A percentile compares a stretch with the other conserved stretches of the same genome.
Evolutionary conservation across 257 asterid species (phyloP).

Genomic region (Fraxinus excelsior): DNA sequence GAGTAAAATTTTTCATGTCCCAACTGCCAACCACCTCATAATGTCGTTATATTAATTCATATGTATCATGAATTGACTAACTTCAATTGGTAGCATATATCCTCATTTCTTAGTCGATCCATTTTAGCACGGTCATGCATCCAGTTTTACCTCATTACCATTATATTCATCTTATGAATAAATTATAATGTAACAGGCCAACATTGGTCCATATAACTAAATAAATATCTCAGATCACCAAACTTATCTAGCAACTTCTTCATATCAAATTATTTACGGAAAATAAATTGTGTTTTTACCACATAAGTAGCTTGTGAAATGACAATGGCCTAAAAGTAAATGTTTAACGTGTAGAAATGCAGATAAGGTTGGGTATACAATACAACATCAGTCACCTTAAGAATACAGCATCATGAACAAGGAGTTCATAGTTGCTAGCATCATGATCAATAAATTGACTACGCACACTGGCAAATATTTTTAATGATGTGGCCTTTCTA

Average conservation of each 20-base stretch:
- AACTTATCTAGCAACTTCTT: background rate
- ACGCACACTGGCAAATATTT: background rate
- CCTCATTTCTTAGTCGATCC: background rate
- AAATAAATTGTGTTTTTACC: background rate
- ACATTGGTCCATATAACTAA: background rate
- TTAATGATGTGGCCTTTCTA: background rate
- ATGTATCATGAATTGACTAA: too few species aligned
- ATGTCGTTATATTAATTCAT: too few species aligned
- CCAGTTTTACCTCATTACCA: background rate
- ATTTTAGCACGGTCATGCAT: background rate
- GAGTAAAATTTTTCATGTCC: background rate
- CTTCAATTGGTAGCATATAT: background rate
- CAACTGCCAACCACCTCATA: too few species aligned
- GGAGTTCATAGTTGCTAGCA: background rate
- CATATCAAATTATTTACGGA: background rate
- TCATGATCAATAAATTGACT: background rate
- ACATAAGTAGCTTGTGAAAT: background rate
- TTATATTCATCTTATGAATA: background rate
- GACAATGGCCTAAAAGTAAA: background rate
- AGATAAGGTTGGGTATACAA: background rate
- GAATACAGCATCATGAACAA: background rate
- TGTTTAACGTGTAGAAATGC: background rate
- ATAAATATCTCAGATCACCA: background rate
- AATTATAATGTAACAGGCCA: background rate
- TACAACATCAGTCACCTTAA: background rate